phyloP scores from a whole-genome alignment of 768 basidiomycete species.

The Pisolithus microcarpus region DNA sequence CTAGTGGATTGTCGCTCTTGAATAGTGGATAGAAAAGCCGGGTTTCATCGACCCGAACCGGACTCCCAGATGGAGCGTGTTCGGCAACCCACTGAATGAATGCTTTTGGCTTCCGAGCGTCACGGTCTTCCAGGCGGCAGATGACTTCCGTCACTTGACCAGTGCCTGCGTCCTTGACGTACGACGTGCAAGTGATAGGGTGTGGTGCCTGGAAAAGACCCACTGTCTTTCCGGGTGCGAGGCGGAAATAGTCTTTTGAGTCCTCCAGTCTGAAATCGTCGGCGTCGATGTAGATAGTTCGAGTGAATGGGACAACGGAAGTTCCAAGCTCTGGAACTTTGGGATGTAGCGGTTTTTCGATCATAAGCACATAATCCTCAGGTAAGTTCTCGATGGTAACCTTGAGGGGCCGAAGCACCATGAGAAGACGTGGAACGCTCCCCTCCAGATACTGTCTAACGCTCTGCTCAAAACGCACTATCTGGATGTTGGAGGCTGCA shows the following conservation, averaged over 20 bases:
- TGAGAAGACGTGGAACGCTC: slow-evolving; percentile 78
- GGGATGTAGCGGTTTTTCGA: slow-evolving; percentile 91
- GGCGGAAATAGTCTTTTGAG: slow-evolving; percentile 92
- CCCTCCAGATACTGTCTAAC: slow-evolving; percentile 87
- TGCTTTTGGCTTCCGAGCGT: slow-evolving; percentile 76
- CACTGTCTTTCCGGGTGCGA: slow-evolving; percentile 96
- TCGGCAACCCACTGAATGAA: slow-evolving; percentile 98
- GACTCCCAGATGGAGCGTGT: slow-evolving; percentile 68
- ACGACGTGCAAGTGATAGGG: slow-evolving; percentile 90
- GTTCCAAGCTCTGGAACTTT: slow-evolving; percentile 86
- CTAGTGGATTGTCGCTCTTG: slow-evolving; percentile 84
- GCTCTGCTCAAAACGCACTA: slow-evolving; percentile 81
- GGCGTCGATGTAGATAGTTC: slow-evolving; percentile 83
- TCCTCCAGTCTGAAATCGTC: slow-evolving; percentile 92
- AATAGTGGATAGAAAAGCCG: slow-evolving; percentile 91
- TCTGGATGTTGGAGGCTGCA: slow-evolving; percentile 74
- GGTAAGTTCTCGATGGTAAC: slow-evolving; percentile 87
- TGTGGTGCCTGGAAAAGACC: slow-evolving; percentile 90
- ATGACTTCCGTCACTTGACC: slow-evolving; percentile 76
- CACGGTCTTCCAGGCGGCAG: slow-evolving; percentile 69
- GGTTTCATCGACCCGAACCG: slow-evolving; percentile 81
- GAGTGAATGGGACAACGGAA: slow-evolving; percentile 77
- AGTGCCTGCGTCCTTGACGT: slow-evolving; percentile 64
- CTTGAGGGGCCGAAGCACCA: slow-evolving; percentile 88
- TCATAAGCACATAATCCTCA: slow-evolving; percentile 72